phyloP scores from a whole-genome alignment of 2,329 filamentous ascomycete species.

The Xenosphaeropsis pyriputrescens region DNA sequence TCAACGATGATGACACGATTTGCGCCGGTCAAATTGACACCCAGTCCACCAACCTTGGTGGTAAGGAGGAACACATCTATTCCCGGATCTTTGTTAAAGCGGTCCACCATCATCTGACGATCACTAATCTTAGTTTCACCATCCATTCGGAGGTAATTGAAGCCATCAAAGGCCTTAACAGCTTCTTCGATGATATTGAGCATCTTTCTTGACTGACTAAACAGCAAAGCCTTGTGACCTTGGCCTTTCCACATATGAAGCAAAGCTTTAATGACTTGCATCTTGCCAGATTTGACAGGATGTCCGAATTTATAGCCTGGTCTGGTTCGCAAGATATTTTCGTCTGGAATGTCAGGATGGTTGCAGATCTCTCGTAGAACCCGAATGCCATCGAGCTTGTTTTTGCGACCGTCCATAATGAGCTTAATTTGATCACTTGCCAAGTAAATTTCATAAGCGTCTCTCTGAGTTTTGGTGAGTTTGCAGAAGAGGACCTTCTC shows the following conservation, averaged over 20 bases:
- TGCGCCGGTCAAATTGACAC: conserved; percentile 87
- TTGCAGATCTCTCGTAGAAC: conserved; percentile 94
- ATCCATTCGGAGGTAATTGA: conserved; percentile 84
- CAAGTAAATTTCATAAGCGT: conserved; percentile 70
- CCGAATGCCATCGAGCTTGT: conserved; percentile 82
- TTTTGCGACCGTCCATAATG: conserved; percentile 59
- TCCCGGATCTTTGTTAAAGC: conserved; percentile 71
- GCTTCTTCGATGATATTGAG: conserved; percentile 85
- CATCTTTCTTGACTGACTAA: conserved; percentile 90
- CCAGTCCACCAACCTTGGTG: conserved; percentile 87
- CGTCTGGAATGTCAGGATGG: conserved; percentile 78
- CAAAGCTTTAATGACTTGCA: conserved; percentile 84
- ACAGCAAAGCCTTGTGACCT: conserved; percentile 85
- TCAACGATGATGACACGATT: conserved; percentile 97
- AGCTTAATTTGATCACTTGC: conserved; percentile 73
- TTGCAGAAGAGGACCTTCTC: conserved; percentile 96
- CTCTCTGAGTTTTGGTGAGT: conserved; percentile 63
- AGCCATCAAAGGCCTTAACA: conserved; percentile 47
- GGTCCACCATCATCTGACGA: conserved; percentile 80
- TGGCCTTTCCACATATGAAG: conserved; percentile 72
- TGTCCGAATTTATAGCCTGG: conserved; percentile 64
- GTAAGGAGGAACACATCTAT: conserved; percentile 86
- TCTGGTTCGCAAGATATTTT: conserved; percentile 30
- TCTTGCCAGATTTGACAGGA: conserved; percentile 74
- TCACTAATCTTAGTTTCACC: conserved; percentile 78